These are phyloP conservation scores for Phytophthora agathidicida DNA, from an alignment of 352 stramenopile species.

Conservation along the genomic window DNA sequence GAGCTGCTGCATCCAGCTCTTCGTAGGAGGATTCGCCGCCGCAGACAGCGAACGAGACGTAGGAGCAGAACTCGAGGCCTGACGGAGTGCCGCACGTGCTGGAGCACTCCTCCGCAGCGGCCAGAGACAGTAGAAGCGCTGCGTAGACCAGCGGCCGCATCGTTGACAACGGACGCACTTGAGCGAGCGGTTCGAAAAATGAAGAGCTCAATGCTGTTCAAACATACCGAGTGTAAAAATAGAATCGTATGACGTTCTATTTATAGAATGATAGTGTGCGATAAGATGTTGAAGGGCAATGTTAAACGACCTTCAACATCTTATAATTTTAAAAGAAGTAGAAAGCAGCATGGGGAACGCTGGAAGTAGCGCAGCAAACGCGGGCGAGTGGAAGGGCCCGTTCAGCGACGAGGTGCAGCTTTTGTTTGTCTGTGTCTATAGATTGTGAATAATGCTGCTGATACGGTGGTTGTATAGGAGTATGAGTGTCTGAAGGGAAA, in stretches of 20 bases:
- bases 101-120: conserved; percentile 55
- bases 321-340: conserved; percentile 9
- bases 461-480: conserved; percentile 40
- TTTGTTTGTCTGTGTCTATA: not conserved
- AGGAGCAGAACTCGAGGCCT: conserved; percentile 75
- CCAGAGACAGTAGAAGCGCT: conserved; percentile 10
- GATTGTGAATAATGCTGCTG: not conserved
- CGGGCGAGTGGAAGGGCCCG: conserved; percentile 71
- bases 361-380: conserved; percentile 16
- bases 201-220: conserved; percentile 12
- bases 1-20: conserved; percentile 56
- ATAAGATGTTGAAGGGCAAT: not conserved
- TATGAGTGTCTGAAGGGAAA: conserved; percentile 63
- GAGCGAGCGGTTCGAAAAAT: conserved; percentile 15
- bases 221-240: conserved; percentile 11
- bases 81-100: conserved; percentile 81
- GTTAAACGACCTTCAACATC: not conserved
- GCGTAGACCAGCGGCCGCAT: conserved; percentile 19
- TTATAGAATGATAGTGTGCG: not conserved
- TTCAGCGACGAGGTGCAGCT: conserved; percentile 74
- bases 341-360: conserved; percentile 51
- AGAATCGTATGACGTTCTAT: conserved; percentile 6
- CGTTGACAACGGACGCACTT: conserved; percentile 13
- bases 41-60: conserved; percentile 81
- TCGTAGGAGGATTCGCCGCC: conserved; percentile 61